These are phyloP conservation scores for Neolecta irregularis DNA, from an alignment of 1,139 yeast genomes.

Conservation along the genomic window DNA sequence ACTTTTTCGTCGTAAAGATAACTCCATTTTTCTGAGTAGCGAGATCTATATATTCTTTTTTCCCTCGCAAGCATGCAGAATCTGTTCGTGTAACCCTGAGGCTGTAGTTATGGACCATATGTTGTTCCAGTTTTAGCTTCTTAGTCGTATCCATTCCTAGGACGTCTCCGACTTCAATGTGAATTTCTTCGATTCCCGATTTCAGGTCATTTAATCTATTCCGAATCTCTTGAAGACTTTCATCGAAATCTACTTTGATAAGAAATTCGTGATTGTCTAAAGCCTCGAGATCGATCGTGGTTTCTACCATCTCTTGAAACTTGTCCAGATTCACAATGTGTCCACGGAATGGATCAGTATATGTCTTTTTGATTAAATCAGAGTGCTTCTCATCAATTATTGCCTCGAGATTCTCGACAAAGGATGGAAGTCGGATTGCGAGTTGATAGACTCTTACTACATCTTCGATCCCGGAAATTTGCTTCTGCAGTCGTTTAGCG, in stretches of 20 bases:
- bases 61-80: background rate
- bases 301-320: slow-evolving; percentile 73
- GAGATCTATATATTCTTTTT: slow-evolving; percentile 36
- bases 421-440: slow-evolving; percentile 51
- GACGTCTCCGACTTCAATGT: slow-evolving; percentile 53
- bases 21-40: slow-evolving; percentile 93
- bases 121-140: slow-evolving; percentile 76
- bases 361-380: background rate
- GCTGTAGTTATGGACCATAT: slow-evolving; percentile 83
- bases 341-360: slow-evolving; percentile 8
- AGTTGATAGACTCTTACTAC: slow-evolving; percentile 82
- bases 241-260: slow-evolving; percentile 82
- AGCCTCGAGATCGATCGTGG: slow-evolving; percentile 77
- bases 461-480: slow-evolving; percentile 53
- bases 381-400: slow-evolving; percentile 16
- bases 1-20: slow-evolving; percentile 58
- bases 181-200: slow-evolving; percentile 42
- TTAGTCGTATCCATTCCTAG: slow-evolving; percentile 69
- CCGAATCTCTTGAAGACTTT: slow-evolving; percentile 47
- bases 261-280: slow-evolving; percentile 64
- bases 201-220: slow-evolving; percentile 40
- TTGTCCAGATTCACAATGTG: slow-evolving; percentile 39
- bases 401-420: slow-evolving; percentile 38
- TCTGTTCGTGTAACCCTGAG: slow-evolving; percentile 68
- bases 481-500: slow-evolving; percentile 45